A percentile compares a stretch with the other conserved stretches of the same genome.
These are phyloP conservation scores for Acacia pycnantha DNA, from an alignment of 331 rosid genomes.

Conservation along the genomic window DNA sequence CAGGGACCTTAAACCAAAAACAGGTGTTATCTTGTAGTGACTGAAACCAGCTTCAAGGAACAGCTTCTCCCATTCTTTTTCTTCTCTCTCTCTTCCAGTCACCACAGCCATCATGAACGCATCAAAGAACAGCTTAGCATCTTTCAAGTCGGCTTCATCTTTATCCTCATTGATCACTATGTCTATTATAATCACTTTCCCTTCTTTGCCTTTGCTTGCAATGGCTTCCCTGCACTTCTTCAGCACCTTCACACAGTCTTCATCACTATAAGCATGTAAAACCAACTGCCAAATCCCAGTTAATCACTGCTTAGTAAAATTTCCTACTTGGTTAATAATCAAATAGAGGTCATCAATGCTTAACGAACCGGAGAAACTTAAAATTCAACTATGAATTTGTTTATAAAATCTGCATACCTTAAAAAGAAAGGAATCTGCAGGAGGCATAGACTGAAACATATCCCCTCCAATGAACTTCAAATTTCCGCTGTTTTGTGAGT, in stretches of 20 bases:
- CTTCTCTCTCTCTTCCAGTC: slow-evolving; percentile 44
- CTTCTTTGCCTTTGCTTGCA: slow-evolving; percentile 30
- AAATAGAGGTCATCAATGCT: neutral
- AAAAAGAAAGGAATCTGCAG: slow-evolving; percentile 42
- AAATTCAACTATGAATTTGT: neutral
- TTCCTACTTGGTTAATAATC: neutral
- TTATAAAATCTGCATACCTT: slow-evolving; percentile 28
- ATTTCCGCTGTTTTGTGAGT: slow-evolving; percentile 15
- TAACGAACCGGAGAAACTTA: neutral
- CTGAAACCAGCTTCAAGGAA: slow-evolving; percentile 49
- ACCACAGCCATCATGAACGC: slow-evolving; percentile 35
- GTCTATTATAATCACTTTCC: slow-evolving; percentile 51
- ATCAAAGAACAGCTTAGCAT: slow-evolving; percentile 43
- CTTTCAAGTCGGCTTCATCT: slow-evolving; percentile 29
- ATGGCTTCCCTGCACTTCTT: slow-evolving; percentile 51
- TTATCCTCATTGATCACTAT: slow-evolving; percentile 37
- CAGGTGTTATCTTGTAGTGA: slow-evolving; percentile 35
- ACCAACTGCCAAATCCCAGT: neutral
- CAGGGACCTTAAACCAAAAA: slow-evolving; percentile 34
- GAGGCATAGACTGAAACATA: slow-evolving; percentile 50
- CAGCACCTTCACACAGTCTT: slow-evolving; percentile 41
- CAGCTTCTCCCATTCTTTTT: slow-evolving; percentile 51
- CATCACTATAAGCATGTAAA: slow-evolving; percentile 40
- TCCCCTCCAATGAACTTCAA: slow-evolving; percentile 48
- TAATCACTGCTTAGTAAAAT: neutral